These are phyloP conservation scores for Eimeria tenella DNA, from an alignment of 169 alveolate genomes.

Conservation along the genomic window DNA sequence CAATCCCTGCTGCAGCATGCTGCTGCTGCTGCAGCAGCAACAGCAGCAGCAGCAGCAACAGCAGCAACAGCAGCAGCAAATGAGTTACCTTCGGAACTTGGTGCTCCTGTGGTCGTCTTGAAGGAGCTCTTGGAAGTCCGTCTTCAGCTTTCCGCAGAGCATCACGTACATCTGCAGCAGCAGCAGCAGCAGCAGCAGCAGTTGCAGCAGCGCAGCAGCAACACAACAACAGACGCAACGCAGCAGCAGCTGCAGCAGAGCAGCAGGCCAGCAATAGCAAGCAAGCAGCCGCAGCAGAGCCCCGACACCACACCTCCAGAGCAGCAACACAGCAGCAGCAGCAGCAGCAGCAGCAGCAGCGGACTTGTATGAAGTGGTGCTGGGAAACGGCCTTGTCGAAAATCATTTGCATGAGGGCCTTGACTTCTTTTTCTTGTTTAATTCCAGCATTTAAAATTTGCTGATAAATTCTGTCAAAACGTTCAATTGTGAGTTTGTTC, in stretches of 20 bases:
- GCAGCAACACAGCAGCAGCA: slow-evolving; percentile 37
- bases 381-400: slow-evolving; percentile 87
- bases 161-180: slow-evolving; percentile 80
- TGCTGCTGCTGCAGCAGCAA: slow-evolving; percentile 1
- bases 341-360: neutral
- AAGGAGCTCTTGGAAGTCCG: slow-evolving; percentile 80
- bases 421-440: slow-evolving; percentile 80
- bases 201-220: neutral
- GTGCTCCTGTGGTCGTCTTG: slow-evolving; percentile 79
- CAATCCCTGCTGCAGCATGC: neutral
- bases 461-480: slow-evolving; percentile 83
- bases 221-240: neutral
- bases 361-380: slow-evolving; percentile 85
- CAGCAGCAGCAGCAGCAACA: neutral
- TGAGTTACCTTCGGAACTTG: slow-evolving; percentile 60
- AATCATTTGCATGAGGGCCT: slow-evolving; percentile 81
- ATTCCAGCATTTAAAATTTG: slow-evolving; percentile 82
- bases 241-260: neutral
- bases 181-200: no score
- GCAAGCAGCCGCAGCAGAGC: neutral
- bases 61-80: neutral
- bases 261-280: neutral
- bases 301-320: neutral
- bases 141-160: slow-evolving; percentile 81
- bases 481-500: slow-evolving; percentile 85